A percentile compares a stretch with the other conserved stretches of the same genome.
Conservation (phyloP, 1,284 basidiomycete genomes). For the Ganoderma lucidum region DNA sequence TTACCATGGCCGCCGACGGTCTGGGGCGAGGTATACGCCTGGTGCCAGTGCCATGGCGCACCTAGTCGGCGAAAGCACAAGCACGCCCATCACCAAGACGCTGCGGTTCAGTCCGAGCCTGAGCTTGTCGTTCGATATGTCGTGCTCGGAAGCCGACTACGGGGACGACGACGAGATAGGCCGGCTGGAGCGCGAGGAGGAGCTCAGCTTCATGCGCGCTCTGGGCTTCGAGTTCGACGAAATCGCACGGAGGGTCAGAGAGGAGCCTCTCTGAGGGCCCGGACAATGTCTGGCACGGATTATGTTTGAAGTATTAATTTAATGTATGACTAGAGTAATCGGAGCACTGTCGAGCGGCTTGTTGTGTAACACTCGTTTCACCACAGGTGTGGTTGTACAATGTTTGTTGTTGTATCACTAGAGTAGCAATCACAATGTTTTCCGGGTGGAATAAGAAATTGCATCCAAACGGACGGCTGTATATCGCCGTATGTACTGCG, state of each 20-base stretch:
- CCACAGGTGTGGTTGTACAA: conserved; percentile 1
- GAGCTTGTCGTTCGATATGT: conserved; percentile 27
- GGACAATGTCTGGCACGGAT: background rate
- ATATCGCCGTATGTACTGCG: background rate
- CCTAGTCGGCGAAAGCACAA: conserved; percentile 19
- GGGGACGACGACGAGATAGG: conserved; percentile 27
- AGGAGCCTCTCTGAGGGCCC: conserved; percentile 18
- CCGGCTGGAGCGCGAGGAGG: conserved; percentile 34
- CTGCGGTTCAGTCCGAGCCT: conserved; percentile 30
- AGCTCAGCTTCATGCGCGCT: conserved; percentile 39
- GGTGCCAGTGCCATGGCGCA: conserved; percentile 18
- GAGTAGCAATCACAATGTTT: background rate
- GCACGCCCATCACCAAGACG: conserved; percentile 30
- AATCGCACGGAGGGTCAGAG: conserved; percentile 31
- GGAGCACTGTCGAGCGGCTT: background rate
- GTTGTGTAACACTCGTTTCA: conserved; percentile 8
- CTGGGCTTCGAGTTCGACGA: conserved; percentile 41
- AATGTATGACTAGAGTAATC: conserved; percentile 13
- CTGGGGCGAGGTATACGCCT: background rate
- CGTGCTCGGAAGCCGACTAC: conserved; percentile 18
- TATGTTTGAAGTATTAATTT: background rate
- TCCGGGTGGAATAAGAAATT: background rate
- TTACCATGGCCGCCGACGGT: conserved; percentile 4
- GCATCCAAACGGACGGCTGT: background rate
- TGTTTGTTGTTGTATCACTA: conserved; percentile 17